Percentiles rank a stretch among this genome's conserved stretches.
Conservation (phyloP, 306 rosid species). For the Medicago lupulina region DNA sequence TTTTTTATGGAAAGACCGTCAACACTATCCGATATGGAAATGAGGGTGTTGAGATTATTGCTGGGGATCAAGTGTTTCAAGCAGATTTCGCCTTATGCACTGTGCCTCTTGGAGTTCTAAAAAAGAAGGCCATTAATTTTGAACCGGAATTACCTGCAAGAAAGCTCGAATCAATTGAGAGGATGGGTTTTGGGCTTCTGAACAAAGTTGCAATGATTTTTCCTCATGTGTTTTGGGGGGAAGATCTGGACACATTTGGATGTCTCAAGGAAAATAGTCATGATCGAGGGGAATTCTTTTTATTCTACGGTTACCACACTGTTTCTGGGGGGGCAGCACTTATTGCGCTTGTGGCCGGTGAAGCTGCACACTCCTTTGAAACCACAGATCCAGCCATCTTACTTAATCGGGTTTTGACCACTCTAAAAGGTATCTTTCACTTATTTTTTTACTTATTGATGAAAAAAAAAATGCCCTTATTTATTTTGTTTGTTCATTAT, state of each 20-base stretch:
- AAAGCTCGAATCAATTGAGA: constrained; percentile 81
- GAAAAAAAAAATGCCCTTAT: too few relatives aligned
- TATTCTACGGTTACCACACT: constrained; percentile 87
- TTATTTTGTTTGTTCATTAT: constrained; percentile 4
- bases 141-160: constrained; percentile 83
- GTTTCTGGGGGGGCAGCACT: constrained; percentile 94
- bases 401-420: constrained; percentile 69
- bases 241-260: constrained; percentile 94
- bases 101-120: constrained; percentile 93
- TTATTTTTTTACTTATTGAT: not conserved
- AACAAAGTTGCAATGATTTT: constrained; percentile 95
- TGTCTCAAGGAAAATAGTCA: constrained; percentile 72
- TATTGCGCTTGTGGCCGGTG: constrained; percentile 93
- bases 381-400: constrained; percentile 68
- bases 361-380: constrained; percentile 93
- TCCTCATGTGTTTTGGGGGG: constrained; percentile 96
- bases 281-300: constrained; percentile 89
- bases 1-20: constrained; percentile 74
- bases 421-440: constrained; percentile 71
- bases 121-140: constrained; percentile 64
- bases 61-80: constrained; percentile 73
- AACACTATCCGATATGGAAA: constrained; percentile 65
- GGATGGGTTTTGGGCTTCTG: constrained; percentile 91
- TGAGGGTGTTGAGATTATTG: constrained; percentile 76
- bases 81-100: constrained; percentile 86